These are phyloP conservation scores for Pulicaria dysenterica DNA, from an alignment of 129 eudicot species.

Conservation along the genomic window DNA sequence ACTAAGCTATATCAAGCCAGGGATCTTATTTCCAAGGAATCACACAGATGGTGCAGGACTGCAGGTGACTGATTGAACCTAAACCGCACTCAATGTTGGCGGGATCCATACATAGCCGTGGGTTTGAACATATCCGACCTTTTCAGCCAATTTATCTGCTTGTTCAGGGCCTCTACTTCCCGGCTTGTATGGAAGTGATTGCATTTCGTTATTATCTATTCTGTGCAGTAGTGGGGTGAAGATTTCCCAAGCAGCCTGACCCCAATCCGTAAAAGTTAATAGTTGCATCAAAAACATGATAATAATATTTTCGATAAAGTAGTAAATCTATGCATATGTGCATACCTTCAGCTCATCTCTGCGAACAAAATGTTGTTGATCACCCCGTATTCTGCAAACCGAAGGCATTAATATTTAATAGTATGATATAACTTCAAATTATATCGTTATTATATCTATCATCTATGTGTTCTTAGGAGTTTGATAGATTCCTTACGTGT, in stretches of 20 bases:
- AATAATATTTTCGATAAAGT: constrained; percentile 6
- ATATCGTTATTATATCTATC: background rate
- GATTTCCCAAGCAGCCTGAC: constrained; percentile 94
- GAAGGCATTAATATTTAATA: constrained; percentile 16
- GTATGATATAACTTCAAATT: background rate
- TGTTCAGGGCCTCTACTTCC: constrained; percentile 85
- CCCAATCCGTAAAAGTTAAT: background rate
- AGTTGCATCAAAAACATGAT: background rate
- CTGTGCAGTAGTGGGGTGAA: constrained; percentile 88
- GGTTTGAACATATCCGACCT: constrained; percentile 81
- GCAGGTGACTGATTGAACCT: background rate
- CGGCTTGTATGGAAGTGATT: constrained; percentile 68
- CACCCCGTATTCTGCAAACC: constrained; percentile 75
- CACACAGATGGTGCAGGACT: background rate
- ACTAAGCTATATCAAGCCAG: background rate
- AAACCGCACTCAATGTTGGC: constrained; percentile 45
- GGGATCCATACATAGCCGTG: constrained; percentile 90
- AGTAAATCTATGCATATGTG: constrained; percentile 1
- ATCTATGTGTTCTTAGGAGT: too few relatives aligned
- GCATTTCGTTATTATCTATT: constrained; percentile 65
- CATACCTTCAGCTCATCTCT: constrained; percentile 87
- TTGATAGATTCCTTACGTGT: constrained; percentile 54
- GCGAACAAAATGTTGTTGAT: constrained; percentile 97
- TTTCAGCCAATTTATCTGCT: constrained; percentile 74
- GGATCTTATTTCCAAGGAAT: constrained; percentile 1